Percentiles rank a stretch among this genome's conserved stretches.
These are phyloP conservation scores for Mimosa pudica DNA, from an alignment of 306 rosid species.

Conservation along the genomic window DNA sequence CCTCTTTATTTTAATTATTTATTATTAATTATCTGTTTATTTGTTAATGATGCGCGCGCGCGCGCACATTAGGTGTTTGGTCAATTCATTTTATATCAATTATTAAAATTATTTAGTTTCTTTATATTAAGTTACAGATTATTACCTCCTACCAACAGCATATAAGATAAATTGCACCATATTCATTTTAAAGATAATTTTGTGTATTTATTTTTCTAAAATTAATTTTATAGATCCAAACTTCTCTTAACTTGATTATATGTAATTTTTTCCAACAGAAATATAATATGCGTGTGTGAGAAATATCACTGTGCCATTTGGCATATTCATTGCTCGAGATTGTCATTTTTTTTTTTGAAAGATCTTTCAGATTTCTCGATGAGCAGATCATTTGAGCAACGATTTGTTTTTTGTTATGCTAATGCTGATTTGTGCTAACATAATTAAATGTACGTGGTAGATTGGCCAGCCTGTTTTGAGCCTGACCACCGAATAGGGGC, in stretches of 20 bases:
- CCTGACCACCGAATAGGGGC: not conserved
- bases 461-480: conserved; percentile 1
- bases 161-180: not conserved
- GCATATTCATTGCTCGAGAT: not conserved
- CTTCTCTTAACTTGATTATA: not conserved
- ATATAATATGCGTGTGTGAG: no score
- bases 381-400: not conserved
- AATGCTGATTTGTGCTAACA: not conserved
- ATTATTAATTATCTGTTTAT: no score
- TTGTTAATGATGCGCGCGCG: not conserved
- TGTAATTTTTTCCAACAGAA: not conserved
- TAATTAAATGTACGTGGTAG: not conserved
- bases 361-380: conserved; percentile 1
- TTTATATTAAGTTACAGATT: not conserved
- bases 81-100: conserved; percentile 2
- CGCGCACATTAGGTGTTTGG: not conserved
- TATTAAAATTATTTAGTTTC: no score
- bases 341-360: not conserved
- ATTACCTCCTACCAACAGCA: not conserved
- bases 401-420: not conserved
- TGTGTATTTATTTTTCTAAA: not conserved
- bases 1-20: not conserved
- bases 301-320: not conserved
- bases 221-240: not conserved
- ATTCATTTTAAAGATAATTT: not conserved